Percentiles rank a stretch among this genome's conserved stretches.
Evolutionary conservation across 805 yeast genomes (phyloP).

Genomic region (Starmerella stigmatis): DNA sequence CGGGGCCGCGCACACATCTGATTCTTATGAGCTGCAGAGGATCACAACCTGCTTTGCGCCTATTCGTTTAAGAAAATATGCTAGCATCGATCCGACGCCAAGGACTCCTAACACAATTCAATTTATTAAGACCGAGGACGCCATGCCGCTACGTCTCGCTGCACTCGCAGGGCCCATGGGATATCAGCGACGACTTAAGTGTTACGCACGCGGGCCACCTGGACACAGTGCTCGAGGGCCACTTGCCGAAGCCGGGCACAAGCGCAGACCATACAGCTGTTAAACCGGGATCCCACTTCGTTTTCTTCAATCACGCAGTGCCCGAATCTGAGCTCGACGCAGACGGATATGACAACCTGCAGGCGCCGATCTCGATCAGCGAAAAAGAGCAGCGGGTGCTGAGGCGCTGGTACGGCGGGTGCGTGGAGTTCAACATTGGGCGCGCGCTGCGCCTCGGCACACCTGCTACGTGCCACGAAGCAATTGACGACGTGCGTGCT

Average conservation of each 20-base stretch:
- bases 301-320: conserved; percentile 54
- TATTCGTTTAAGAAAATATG: too few species aligned
- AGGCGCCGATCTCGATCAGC: conserved; percentile 42
- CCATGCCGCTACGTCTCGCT: background rate
- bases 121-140: too few species aligned
- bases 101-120: too few species aligned
- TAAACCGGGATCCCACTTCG: conserved; percentile 48
- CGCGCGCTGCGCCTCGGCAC: conserved; percentile 34
- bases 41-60: too few species aligned
- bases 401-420: conserved; percentile 76
- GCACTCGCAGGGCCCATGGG: conserved; percentile 20
- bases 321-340: conserved; percentile 39
- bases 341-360: conserved; percentile 78
- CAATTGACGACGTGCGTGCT: conserved; percentile 29
- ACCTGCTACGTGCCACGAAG: conserved; percentile 44
- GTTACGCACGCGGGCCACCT: conserved; percentile 26
- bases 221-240: conserved; percentile 26
- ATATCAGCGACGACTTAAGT: conserved; percentile 26
- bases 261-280: too few species aligned
- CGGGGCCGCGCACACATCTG: too few species aligned
- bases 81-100: too few species aligned
- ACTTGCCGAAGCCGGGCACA: too few species aligned
- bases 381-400: conserved; percentile 32
- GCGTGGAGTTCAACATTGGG: conserved; percentile 35
- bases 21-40: too few species aligned